phyloP scores from a whole-genome alignment of 179 eudicot species.

The Spinacia oleracea region DNA sequence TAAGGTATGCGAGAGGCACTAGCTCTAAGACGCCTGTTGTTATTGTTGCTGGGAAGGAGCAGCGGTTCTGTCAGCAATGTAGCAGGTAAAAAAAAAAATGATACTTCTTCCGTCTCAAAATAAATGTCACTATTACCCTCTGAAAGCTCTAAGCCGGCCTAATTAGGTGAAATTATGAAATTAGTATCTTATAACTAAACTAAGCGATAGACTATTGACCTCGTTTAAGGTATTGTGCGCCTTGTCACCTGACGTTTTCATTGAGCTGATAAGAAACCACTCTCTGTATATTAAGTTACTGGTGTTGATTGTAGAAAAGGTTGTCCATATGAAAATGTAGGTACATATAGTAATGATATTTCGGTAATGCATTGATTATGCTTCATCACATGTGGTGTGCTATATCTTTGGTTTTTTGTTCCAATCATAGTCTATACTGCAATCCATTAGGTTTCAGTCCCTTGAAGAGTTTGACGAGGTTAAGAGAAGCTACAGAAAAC shows the following conservation, averaged over 20 bases:
- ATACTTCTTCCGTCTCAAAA: background rate
- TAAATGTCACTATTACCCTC: background rate
- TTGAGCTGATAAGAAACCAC: background rate
- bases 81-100: slow-evolving; percentile 71
- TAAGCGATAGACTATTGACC: no score
- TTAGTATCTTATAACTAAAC: no score
- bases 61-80: slow-evolving; percentile 70
- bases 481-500: slow-evolving; percentile 56
- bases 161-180: background rate
- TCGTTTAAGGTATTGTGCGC: slow-evolving; percentile 8
- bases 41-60: slow-evolving; percentile 45
- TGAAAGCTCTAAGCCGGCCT: background rate
- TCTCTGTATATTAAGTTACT: background rate
- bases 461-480: slow-evolving; percentile 47
- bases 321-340: no score
- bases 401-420: no score
- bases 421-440: background rate
- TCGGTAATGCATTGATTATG: slow-evolving; percentile 10
- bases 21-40: slow-evolving; percentile 50
- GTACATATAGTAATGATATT: no score
- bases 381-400: background rate
- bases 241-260: background rate
- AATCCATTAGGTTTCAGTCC: slow-evolving; percentile 40
- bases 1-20: slow-evolving; percentile 48
- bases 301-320: no score